Conservation (phyloP, 129 eudicot genomes). For the Erigeron canadensis region DNA sequence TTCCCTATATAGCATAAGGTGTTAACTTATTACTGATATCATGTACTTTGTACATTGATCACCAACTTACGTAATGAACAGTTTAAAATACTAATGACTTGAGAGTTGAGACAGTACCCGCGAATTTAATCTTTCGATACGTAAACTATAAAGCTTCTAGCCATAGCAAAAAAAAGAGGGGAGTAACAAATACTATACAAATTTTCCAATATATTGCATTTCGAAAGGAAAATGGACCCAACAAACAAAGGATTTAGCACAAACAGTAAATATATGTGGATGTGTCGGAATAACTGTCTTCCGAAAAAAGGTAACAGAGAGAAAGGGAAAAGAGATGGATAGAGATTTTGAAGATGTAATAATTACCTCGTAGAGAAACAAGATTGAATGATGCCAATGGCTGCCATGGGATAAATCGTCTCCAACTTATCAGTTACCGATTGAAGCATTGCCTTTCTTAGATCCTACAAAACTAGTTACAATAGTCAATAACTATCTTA, state of each 20-base stretch:
- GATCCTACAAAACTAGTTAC: slow-evolving; percentile 46
- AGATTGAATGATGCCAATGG: slow-evolving; percentile 65
- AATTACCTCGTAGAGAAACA: slow-evolving; percentile 90
- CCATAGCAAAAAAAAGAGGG: neutral
- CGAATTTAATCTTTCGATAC: neutral
- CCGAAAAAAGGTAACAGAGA: no score
- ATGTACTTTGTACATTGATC: no score
- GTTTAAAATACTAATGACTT: no score
- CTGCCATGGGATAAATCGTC: slow-evolving; percentile 66
- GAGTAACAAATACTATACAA: neutral
- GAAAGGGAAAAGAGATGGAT: neutral
- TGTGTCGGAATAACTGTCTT: no score
- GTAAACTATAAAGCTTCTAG: neutral
- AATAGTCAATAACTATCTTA: neutral
- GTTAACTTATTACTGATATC: no score
- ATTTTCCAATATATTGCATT: neutral
- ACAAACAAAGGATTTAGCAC: no score
- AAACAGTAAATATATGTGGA: no score
- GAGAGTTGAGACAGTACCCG: no score
- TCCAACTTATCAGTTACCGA: slow-evolving; percentile 44
- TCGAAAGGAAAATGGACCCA: neutral
- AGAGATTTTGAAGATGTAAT: neutral
- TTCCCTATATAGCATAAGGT: no score
- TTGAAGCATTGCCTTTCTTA: slow-evolving; percentile 59
- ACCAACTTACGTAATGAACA: neutral